Evolutionary conservation across 768 basidiomycete species (phyloP).

Genomic region (Lentinula raphanica): DNA sequence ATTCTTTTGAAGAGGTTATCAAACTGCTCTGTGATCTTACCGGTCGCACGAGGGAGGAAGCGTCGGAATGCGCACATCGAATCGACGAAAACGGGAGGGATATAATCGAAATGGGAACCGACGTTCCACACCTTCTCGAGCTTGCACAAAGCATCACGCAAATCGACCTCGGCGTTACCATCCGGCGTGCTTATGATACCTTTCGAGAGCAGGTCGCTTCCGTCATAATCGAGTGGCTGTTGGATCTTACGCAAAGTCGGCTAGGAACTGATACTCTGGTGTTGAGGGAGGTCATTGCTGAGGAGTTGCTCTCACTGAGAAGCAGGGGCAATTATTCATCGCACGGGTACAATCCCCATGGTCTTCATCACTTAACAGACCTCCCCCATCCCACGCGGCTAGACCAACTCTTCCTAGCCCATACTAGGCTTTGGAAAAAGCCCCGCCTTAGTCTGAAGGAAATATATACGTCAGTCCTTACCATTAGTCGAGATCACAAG

Average conservation of each 20-base stretch:
- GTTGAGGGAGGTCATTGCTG: constrained; percentile 67
- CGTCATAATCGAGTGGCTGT: constrained; percentile 82
- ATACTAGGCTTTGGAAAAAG: constrained; percentile 81
- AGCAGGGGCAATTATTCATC: constrained; percentile 41
- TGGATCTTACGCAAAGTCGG: constrained; percentile 72
- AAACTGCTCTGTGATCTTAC: constrained; percentile 60
- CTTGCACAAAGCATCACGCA: constrained; percentile 75
- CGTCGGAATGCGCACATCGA: constrained; percentile 45
- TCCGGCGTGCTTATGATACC: constrained; percentile 81
- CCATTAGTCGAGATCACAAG: constrained; percentile 68
- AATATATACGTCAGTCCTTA: constrained; percentile 71
- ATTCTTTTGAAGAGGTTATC: constrained; percentile 86
- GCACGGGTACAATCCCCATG: constrained; percentile 33
- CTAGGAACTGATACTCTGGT: constrained; percentile 62
- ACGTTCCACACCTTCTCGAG: constrained; percentile 54
- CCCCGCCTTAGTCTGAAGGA: constrained; percentile 78
- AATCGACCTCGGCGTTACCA: constrained; percentile 88
- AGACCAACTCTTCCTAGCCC: constrained; percentile 76
- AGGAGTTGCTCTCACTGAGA: constrained; percentile 61
- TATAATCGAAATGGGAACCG: constrained; percentile 71
- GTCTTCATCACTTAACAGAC: constrained; percentile 35
- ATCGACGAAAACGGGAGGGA: constrained; percentile 81
- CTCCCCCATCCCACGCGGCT: constrained; percentile 54
- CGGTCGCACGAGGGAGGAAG: constrained; percentile 50
- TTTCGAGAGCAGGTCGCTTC: constrained; percentile 83